A percentile compares a stretch with the other conserved stretches of the same genome.
Evolutionary conservation across 805 yeast genomes (phyloP).

Genomic region (Wickerhamomyces ciferrii): DNA sequence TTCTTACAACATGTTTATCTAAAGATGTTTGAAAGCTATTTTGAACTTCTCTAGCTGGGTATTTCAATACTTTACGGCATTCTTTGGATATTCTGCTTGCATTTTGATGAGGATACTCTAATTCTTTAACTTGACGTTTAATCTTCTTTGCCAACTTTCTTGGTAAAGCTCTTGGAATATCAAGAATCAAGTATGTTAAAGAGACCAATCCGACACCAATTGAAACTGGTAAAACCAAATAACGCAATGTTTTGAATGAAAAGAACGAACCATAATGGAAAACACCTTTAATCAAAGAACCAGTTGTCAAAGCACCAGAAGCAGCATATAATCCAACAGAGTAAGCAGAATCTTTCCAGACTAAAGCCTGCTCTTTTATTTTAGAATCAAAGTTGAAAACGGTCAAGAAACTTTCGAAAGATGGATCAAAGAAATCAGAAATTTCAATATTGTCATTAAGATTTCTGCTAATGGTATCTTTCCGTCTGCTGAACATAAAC

Average conservation of each 20-base stretch:
- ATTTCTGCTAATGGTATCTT: conserved; percentile 54
- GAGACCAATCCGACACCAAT: conserved; percentile 48
- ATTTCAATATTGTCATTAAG: conserved; percentile 57
- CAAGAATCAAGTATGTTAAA: conserved; percentile 60
- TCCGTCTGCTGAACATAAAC: conserved; percentile 77
- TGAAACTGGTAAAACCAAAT: conserved; percentile 48
- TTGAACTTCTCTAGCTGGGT: conserved; percentile 79
- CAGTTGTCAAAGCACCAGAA: conserved; percentile 27
- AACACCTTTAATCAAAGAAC: conserved; percentile 31
- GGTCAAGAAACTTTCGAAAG: conserved; percentile 50
- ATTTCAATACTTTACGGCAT: conserved; percentile 72
- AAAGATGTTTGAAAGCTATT: conserved; percentile 60
- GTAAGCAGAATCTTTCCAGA: conserved; percentile 25
- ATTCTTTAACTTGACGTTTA: conserved; percentile 49
- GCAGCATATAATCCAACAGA: conserved; percentile 24
- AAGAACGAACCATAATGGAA: conserved; percentile 31
- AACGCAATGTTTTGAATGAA: conserved; percentile 31
- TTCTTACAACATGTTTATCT: conserved; percentile 54
- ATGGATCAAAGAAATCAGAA: conserved; percentile 77
- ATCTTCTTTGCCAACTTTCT: conserved; percentile 75
- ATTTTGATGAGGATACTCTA: conserved; percentile 77
- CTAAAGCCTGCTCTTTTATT: conserved; percentile 18
- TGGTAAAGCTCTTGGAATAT: conserved; percentile 87
- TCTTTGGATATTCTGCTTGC: conserved; percentile 77
- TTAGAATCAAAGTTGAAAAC: conserved; percentile 18